Base-by-base conservation (phyloP, 202 grass and related monocot species). In the Panicum virgatum region DNA sequence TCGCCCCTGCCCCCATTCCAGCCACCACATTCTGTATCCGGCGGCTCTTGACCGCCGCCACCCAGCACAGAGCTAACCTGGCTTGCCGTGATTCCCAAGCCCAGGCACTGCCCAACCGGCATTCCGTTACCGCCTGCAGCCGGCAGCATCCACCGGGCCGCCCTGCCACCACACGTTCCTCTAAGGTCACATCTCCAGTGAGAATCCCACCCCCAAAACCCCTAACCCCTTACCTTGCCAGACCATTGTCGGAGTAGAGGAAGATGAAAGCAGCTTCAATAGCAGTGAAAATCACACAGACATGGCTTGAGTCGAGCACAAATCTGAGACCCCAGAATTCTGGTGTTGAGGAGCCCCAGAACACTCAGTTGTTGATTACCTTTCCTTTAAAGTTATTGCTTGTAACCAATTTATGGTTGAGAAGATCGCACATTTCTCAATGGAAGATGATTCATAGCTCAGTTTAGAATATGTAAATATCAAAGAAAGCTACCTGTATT, bases 401-500 rank as follows among this genome's bases (percentile, higher is more conserved):
- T 39, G 66, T 1, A 36, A 59, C 34, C 19, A 70, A 32, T 57
- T 73, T 79, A 63, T 59, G 39, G 0, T 46, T 79, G 67, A 20
- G 12, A 86, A 48, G 25, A 46, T 26, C 5, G 3, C 12, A 78
- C 44, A 19, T 43, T 60, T 47, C 56, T 25, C 38, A 73, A 39
- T 18, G 20, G 43, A 64, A 39, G n/a, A 80, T 70, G 2, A 75
- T 39, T 22, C n/a, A 80, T 26, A 70, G n/a, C n/a, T n/a, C n/a
- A n/a, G 20, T 66, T 52, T 25, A 75, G 15, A 58, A 12, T 72
- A 19, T 51, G 5, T 54, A 46, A 64, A 29, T 2, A 46, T 9
- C 16, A 12, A 71, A 67, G 22, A 77, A 56, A 25, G 37, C 1
- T 86, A 93, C 96, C 90, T 95, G 96, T 87, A 98, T 91, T 76